Base-by-base conservation (phyloP, 805 yeast genomes). In the Wickerhamiella australiensis region DNA sequence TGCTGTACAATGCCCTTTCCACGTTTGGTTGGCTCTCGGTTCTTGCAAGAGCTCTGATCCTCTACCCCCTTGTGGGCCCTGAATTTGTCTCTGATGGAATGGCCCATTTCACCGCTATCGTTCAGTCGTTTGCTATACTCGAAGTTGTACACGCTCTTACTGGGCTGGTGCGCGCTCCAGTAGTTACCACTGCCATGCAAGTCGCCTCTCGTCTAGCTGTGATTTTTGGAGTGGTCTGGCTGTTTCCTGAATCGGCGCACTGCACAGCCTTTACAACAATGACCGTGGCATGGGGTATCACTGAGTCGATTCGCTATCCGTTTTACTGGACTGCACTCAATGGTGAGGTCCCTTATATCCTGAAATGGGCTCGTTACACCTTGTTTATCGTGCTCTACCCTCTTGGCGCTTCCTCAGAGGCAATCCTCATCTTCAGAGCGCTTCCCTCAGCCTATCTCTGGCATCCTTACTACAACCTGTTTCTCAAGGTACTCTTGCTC, bases 231-330 rank as follows among this genome's bases (percentile, higher is more conserved):
- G 75, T 90, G 47, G 78, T 86, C 65, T 77, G 77, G 47, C 63
- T 73, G n/a, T 70, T 87, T 55, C 96, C 97, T 7, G 60, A 75
- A 17, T 82, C 82, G 17, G 86, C 86, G 25, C 72, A 74, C 56
- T 52, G 55, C 31, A 50, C 60, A 9, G 71, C 76, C 13, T 88
- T 82, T 64, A 65, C 79, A 50, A 70, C 90, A 1, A 73, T 90
- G 63, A 71, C 79, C 43, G 57, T 78, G 41, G 87, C 96, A 11
- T 92, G 98, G 98, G 78, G 92, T n/a, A 59, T 85, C 48, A 85
- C 97, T n/a, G 98, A 92, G 66, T 74, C 85, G 42, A 80, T 88
- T 51, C 75, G 98, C 63, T 92, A 92, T 67, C 75, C 85, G 40
- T 92, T 78, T 68, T 94, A 92, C 62, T 59, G 57, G 58, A 26